Percentiles rank a stretch among this genome's conserved stretches.
These are phyloP conservation scores for Plasmodium berghei DNA, from an alignment of 169 alveolate genomes.

Conservation along the genomic window DNA sequence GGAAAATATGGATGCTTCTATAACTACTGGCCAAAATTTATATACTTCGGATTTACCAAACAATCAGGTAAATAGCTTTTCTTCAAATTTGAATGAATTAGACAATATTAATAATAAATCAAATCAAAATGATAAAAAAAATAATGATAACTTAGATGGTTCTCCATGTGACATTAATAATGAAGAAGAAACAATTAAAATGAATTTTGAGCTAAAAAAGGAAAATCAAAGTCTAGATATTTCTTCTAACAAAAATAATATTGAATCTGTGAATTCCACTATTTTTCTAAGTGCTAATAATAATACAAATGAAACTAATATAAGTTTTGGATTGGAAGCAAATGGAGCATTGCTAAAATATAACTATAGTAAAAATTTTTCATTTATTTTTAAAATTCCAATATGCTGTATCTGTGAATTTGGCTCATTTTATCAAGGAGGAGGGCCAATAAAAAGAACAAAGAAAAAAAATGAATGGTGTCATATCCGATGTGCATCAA, in stretches of 20 bases:
- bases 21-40: not conserved
- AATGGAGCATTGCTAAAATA: slow-evolving; percentile 23
- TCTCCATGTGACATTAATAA: not conserved
- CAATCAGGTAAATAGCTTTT: not conserved
- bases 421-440: slow-evolving; percentile 84
- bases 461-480: slow-evolving; percentile 85
- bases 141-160: not conserved
- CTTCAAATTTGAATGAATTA: not conserved
- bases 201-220: too few relatives aligned
- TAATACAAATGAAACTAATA: not conserved
- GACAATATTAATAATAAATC: not conserved
- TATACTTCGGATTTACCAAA: not conserved
- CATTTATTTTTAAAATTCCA: slow-evolving; percentile 77
- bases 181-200: not conserved
- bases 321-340: not conserved
- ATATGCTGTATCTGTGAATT: slow-evolving; percentile 85
- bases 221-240: not conserved
- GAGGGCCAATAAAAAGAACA: slow-evolving; percentile 87
- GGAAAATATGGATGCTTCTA: not conserved
- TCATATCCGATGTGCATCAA: slow-evolving; percentile 84
- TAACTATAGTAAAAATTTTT: slow-evolving; percentile 26
- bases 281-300: slow-evolving; percentile 3
- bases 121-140: not conserved
- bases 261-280: not conserved
- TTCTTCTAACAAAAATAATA: not conserved